A percentile compares a stretch with the other conserved stretches of the same genome.
Evolutionary conservation across 225 moss, liverwort and hornwort species (phyloP).

Genomic region (Sphagnum contortum): DNA sequence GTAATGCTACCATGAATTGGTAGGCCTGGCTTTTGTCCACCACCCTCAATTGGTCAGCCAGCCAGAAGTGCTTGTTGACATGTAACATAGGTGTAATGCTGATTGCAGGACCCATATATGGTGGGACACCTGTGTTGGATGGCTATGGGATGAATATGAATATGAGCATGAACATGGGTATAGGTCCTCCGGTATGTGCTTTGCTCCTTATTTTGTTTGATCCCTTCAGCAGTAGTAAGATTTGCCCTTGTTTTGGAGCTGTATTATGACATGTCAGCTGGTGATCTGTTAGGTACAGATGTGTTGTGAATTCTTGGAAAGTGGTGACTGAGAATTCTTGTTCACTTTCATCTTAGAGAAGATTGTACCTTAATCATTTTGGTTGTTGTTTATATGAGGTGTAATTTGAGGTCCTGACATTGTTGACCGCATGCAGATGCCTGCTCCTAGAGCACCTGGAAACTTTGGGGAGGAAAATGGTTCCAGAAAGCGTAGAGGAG

Average conservation of each 20-base stretch:
- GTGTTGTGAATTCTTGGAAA: too few species aligned
- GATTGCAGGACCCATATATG: conserved; percentile 80
- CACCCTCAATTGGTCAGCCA: too few species aligned
- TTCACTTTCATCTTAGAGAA: too few species aligned
- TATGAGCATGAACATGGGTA: conserved; percentile 65
- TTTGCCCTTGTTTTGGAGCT: neutral
- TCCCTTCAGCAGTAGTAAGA: neutral
- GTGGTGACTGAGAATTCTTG: too few species aligned
- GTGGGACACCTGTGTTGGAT: conserved; percentile 91
- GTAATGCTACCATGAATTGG: too few species aligned
- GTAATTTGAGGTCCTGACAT: too few species aligned
- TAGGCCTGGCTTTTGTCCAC: too few species aligned
- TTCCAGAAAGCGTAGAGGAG: conserved; percentile 95
- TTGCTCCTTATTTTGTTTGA: neutral
- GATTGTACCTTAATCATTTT: too few species aligned
- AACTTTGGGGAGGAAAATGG: conserved; percentile 95
- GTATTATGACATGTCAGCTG: neutral
- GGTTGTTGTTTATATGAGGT: too few species aligned
- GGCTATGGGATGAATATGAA: conserved; percentile 89
- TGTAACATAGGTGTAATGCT: neutral
- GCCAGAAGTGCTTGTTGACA: too few species aligned
- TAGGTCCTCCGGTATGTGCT: conserved; percentile 76
- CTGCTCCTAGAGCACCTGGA: conserved; percentile 76
- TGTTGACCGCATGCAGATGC: conserved; percentile 57
- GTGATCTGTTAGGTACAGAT: too few species aligned